Evolutionary conservation across 2,329 filamentous ascomycete genomes (phyloP).

Genomic region (Arachnomyces sp.): DNA sequence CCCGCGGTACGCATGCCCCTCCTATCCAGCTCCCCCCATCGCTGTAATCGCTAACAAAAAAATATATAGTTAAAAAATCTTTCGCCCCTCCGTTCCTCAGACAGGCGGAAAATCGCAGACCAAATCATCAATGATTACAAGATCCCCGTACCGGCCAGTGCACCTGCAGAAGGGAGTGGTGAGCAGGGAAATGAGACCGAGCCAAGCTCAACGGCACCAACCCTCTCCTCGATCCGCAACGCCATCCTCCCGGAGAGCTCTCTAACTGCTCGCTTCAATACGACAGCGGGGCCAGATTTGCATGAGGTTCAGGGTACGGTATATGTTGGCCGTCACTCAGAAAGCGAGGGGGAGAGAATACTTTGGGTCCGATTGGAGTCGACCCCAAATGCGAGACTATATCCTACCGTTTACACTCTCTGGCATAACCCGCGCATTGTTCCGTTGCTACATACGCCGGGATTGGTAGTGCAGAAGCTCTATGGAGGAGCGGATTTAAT

Average conservation of each 20-base stretch:
- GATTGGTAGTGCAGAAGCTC: conserved; percentile 53
- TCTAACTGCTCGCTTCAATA: conserved; percentile 57
- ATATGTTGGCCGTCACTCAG: conserved; percentile 54
- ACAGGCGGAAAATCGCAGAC: conserved; percentile 59
- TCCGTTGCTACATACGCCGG: conserved; percentile 57
- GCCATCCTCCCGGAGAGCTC: conserved; percentile 57
- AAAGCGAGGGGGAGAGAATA: conserved; percentile 48
- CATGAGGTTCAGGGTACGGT: conserved; percentile 56
- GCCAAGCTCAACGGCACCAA: conserved; percentile 39
- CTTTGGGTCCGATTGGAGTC: conserved; percentile 59
- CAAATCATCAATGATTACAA: conserved; percentile 58
- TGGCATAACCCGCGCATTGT: conserved; percentile 57
- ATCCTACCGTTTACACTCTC: conserved; percentile 55
- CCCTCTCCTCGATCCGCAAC: conserved; percentile 46
- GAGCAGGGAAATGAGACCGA: background rate
- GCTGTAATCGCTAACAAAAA: background rate
- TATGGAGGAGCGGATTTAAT: conserved; percentile 60
- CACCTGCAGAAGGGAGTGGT: conserved; percentile 17
- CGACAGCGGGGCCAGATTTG: conserved; percentile 55
- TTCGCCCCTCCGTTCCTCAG: conserved; percentile 58
- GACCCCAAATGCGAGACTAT: conserved; percentile 35
- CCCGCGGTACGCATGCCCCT: conserved; percentile 41
- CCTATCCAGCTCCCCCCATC: conserved; percentile 2
- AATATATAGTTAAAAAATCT: conserved; percentile 55
- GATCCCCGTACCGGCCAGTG: conserved; percentile 39